Evolutionary conservation across 495 filamentous ascomycete genomes (phyloP), one percentile per base, ranked within the genome.

Genomic region (Neurospora sp.): DNA sequence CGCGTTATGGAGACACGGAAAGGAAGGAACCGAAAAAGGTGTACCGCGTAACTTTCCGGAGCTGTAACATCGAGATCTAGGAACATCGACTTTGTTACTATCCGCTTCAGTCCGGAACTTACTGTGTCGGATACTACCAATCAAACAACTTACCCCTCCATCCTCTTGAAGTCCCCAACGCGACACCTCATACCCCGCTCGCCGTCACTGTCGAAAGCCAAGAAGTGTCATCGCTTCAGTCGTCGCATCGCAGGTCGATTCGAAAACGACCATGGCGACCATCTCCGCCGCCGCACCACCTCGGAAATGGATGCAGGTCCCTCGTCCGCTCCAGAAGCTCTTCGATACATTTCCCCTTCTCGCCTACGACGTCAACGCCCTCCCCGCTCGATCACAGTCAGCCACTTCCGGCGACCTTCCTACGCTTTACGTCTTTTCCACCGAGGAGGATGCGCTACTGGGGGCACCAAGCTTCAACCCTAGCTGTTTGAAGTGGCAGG

Each of bases 401-500:
- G 71, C 80, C 35, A 80, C 82, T 40, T 74, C 83, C n/a, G 77
- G 83, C 71, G 84, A 91, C 40, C 75, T 84, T 17, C 86, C 88
- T 74, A 87, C 87, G 41, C 84, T 99, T 17, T 94, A 94, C 78
- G 84, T 97, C 40, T 98, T 97, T 81, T 87, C 87, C 69, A 89
- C 89, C 14, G 86, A 89, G 1, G 81, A 85, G 37, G 91, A 90
- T 73, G 93, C 90, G 27, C 78, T 80, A 37, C 75, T 77, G 40
- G 91, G 90, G 14, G 80, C 84, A 35, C 93, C 94, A 27, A 95
- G 92, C 69, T 97, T 92, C 83, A 98, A 98, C 82, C 96, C 96
- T 4, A 88, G 88, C 75, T 99, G 96, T 85, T 85, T 99, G 74
- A 97, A 95, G 83, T 98, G 94, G 94, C 96, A 98, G 91, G 95